Evolutionary conservation across 2,329 filamentous ascomycete species (phyloP).

Genomic region (Hawksworthiomyces lignivorus): DNA sequence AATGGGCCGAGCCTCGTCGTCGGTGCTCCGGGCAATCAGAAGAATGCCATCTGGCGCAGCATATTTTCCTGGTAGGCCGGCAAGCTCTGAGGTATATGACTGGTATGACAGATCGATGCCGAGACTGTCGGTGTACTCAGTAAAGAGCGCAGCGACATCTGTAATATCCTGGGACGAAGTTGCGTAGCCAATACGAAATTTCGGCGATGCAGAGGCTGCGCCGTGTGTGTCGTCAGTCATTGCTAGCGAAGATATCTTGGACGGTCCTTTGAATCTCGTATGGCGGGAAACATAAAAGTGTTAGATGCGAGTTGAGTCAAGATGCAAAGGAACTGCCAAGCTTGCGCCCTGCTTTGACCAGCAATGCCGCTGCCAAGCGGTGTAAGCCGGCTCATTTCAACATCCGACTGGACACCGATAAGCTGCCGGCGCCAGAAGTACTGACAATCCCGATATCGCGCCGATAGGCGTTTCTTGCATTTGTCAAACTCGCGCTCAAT

Average conservation of each 20-base stretch:
- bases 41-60: conserved; percentile 4
- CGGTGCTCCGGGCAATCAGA: conserved; percentile 4
- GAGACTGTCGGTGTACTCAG: conserved; percentile 12
- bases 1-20: neutral
- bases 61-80: conserved; percentile 13
- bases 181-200: conserved; percentile 6
- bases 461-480: too few relatives aligned
- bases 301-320: conserved; percentile 1
- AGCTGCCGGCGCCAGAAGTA: too few relatives aligned
- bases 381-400: too few relatives aligned
- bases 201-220: neutral
- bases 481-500: too few relatives aligned
- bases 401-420: too few relatives aligned
- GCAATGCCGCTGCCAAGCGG: too few relatives aligned
- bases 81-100: conserved; percentile 12
- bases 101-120: conserved; percentile 16
- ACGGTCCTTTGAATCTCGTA: too few relatives aligned
- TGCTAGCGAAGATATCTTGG: too few relatives aligned
- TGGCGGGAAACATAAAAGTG: neutral
- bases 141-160: conserved; percentile 11
- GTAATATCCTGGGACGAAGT: conserved; percentile 3
- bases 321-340: too few relatives aligned
- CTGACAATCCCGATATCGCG: too few relatives aligned
- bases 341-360: too few relatives aligned
- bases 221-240: too few relatives aligned